Evolutionary conservation across 2,329 filamentous ascomycete species (phyloP).

Genomic region (Neonectria magnoliae): DNA sequence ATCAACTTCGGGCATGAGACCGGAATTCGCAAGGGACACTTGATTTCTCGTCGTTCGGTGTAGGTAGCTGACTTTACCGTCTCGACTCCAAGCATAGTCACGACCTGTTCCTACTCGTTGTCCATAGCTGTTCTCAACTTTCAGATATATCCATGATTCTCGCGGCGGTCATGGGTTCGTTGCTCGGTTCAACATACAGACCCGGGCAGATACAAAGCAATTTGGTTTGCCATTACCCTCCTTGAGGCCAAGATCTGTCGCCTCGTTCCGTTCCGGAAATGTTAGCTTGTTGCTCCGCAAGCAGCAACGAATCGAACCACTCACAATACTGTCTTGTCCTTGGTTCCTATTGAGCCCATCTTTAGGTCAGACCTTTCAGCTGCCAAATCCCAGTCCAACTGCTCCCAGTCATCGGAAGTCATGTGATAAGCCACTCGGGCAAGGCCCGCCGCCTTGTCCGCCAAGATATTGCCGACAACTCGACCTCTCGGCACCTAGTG

Average conservation of each 20-base stretch:
- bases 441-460: constrained; percentile 17
- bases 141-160: background rate
- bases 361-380: background rate
- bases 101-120: background rate
- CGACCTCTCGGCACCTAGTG: constrained; percentile 31
- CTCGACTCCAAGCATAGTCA: background rate
- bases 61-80: background rate
- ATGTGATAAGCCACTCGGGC: background rate
- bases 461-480: constrained; percentile 22
- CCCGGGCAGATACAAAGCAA: background rate
- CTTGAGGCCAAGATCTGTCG: background rate
- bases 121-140: background rate
- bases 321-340: background rate
- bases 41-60: background rate
- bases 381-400: constrained; percentile 10
- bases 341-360: background rate
- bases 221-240: background rate
- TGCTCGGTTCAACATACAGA: background rate
- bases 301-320: background rate
- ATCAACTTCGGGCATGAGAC: background rate
- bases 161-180: background rate
- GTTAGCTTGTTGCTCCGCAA: background rate
- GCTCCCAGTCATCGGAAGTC: background rate
- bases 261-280: background rate
- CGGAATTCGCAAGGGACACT: background rate